phyloP scores from a whole-genome alignment of 2,329 filamentous ascomycete species.

The Talaromyces sp. region DNA sequence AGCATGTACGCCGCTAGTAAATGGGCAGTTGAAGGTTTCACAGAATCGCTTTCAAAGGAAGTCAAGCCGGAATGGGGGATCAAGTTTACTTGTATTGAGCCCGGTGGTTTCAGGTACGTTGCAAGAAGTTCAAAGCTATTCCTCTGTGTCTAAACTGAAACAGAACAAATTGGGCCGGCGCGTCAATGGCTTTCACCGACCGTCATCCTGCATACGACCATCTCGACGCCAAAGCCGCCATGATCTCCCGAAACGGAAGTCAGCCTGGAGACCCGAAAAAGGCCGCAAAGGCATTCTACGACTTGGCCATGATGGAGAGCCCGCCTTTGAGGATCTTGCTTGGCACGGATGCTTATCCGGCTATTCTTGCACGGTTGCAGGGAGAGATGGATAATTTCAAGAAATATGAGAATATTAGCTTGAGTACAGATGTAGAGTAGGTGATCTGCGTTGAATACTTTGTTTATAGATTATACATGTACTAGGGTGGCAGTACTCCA shows the following conservation, averaged over 20 bases:
- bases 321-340: background rate
- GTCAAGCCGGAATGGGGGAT: background rate
- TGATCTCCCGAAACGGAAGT: background rate
- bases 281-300: background rate
- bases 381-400: background rate
- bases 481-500: background rate
- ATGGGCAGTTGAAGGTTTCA: background rate
- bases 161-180: background rate
- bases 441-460: too few relatives aligned
- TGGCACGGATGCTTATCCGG: background rate
- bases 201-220: background rate
- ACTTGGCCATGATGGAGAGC: background rate
- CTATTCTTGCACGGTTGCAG: background rate
- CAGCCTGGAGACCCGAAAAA: background rate
- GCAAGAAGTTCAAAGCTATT: background rate
- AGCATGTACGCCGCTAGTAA: background rate
- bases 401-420: background rate
- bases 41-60: background rate
- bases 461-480: too few relatives aligned
- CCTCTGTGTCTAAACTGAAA: background rate
- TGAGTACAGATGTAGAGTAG: background rate
- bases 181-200: background rate
- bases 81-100: background rate
- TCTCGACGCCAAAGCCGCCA: background rate
- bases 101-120: background rate